Evolutionary conservation across 371 early-diverging fungal genomes (phyloP).

Genomic region (Mucor indicus): DNA sequence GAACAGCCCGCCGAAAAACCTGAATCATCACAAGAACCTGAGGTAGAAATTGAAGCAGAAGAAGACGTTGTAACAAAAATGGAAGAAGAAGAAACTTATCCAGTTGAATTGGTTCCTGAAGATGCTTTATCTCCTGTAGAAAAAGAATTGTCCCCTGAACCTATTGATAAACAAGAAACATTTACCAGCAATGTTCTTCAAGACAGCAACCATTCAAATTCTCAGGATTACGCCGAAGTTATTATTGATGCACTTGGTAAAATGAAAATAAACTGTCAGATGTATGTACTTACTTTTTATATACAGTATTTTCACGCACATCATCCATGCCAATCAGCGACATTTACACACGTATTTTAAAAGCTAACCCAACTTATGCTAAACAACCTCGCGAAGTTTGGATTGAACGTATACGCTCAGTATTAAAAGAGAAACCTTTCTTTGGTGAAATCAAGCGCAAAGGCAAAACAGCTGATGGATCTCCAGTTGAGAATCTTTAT

Average conservation of each 20-base stretch:
- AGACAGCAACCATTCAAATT: not conserved
- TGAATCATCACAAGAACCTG: not conserved
- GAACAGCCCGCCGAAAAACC: not conserved
- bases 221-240: conserved; percentile 34
- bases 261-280: not conserved
- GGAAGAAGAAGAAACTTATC: conserved; percentile 8
- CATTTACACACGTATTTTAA: conserved; percentile 46
- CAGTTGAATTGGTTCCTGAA: conserved; percentile 5
- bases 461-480: conserved; percentile 64
- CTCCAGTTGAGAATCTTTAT: conserved; percentile 58
- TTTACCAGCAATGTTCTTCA: not conserved
- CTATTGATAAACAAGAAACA: not conserved
- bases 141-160: conserved; percentile 11
- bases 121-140: conserved; percentile 9
- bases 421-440: conserved; percentile 38
- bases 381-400: conserved; percentile 32
- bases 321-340: conserved; percentile 51
- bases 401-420: conserved; percentile 32
- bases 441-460: conserved; percentile 63
- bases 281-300: not conserved
- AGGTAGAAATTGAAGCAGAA: not conserved
- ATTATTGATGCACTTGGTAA: conserved; percentile 51
- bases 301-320: conserved; percentile 41
- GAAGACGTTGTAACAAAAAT: not conserved
- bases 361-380: conserved; percentile 32